Evolutionary conservation across 148 eudicot species (phyloP).

Genomic region (Heliosperma pusillum): DNA sequence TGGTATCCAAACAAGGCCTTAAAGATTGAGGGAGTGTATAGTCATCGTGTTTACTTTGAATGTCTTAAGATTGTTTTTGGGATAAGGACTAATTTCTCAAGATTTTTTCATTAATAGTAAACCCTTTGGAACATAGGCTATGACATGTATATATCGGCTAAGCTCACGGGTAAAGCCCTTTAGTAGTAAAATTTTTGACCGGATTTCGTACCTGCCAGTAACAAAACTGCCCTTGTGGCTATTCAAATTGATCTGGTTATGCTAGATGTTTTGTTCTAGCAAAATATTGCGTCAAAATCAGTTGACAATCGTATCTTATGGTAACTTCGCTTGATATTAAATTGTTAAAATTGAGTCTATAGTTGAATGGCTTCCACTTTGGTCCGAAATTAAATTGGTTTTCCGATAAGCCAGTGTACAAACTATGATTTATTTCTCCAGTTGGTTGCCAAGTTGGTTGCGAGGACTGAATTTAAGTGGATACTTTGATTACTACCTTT

Average conservation of each 20-base stretch:
- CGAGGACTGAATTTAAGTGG: background rate
- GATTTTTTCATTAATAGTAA: too few species aligned
- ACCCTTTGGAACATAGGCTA: too few species aligned
- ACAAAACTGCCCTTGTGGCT: background rate
- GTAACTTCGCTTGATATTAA: background rate
- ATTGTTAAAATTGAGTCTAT: background rate
- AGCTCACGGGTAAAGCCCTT: background rate
- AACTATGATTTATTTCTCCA: background rate
- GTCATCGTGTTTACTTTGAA: background rate
- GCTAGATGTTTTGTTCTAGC: background rate
- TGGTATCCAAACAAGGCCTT: too few species aligned
- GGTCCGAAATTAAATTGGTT: too few species aligned
- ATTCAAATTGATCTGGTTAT: too few species aligned
- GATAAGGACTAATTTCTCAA: background rate
- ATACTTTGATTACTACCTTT: constrained; percentile 2
- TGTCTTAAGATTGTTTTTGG: background rate
- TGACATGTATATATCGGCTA: background rate
- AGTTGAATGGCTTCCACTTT: too few species aligned
- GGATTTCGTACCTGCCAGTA: background rate
- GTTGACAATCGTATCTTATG: background rate
- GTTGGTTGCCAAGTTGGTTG: background rate
- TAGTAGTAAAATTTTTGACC: background rate
- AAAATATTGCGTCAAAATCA: background rate
- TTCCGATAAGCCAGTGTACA: too few species aligned
- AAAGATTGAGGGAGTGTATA: background rate